Base-by-base conservation (phyloP, 164 flowering plant genomes). In the Litsea cubeba region DNA sequence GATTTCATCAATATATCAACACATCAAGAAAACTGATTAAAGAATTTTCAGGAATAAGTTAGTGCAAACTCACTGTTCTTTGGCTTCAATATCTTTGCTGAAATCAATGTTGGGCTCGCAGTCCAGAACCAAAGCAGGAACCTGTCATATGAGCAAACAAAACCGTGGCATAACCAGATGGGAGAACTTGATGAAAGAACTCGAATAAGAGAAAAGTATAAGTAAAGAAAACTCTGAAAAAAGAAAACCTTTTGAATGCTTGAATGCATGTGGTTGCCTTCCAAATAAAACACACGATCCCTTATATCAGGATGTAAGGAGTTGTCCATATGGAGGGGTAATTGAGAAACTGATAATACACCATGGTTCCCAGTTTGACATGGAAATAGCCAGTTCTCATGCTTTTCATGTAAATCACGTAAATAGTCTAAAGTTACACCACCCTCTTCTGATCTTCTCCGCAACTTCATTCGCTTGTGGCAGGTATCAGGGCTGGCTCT, bases 401-500 rank as follows among this genome's bases (percentile, higher is more conserved):
- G 99, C 81, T 91, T 95, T 74, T 95, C 99, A 82, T 95, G 99
- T 72, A 95, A 80, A 74, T 71, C 96, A 51, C 86, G 91, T 62
- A 95, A 84, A 80, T 95, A 95, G n/a, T 95, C 96, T 46, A 95
- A 84, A 73, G 81, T 50, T 51, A 95, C 98, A 62, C 97, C 98
- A 62, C 98, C 96, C 79, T 95, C 99, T 80, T 95, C 99, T 51
- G 80, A 76, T 82, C 99, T 89, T 79, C 87, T 88, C 14, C 99
- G 85, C 17, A 82, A 82, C 89, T 79, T 79, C 97, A 95, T 85
- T 63, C 99, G 84, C 83, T 92, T 85, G 82, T 93, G 97, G 80
- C 99, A 95, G 66, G 97, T 95, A 79, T 90, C 99, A 65, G 99
- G 99, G 77, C 91, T 93, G 57, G 99, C 99, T 82, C 99, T 87